Percentiles rank a stretch among this genome's conserved stretches.
phyloP scores from a whole-genome alignment of 306 rosid species.

The Rosa rugosa region DNA sequence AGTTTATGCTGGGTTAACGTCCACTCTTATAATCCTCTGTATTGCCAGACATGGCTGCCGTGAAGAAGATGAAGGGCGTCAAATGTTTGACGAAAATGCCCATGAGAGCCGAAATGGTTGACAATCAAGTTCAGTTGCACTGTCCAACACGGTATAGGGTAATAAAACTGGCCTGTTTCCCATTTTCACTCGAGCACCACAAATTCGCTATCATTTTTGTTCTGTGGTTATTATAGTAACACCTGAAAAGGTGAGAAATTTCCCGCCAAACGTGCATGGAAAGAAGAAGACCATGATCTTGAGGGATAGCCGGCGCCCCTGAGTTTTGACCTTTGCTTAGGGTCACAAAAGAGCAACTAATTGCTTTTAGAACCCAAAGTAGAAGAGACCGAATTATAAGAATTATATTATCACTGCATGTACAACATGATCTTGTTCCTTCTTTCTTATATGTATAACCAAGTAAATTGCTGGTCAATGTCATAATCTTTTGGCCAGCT shows the following conservation, averaged over 20 bases:
- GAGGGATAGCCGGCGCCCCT: not conserved
- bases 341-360: not conserved
- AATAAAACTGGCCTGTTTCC: not conserved
- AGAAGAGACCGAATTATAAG: not conserved
- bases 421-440: not conserved
- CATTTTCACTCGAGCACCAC: not conserved
- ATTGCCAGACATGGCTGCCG: not conserved
- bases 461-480: not conserved
- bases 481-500: not conserved
- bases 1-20: not conserved
- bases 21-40: not conserved
- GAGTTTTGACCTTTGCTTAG: not conserved
- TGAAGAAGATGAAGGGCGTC: not conserved
- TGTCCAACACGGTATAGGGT: not conserved
- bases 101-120: not conserved
- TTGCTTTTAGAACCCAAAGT: not conserved
- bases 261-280: constrained; percentile 1
- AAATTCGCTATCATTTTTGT: not conserved
- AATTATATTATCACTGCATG: not conserved
- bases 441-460: not conserved
- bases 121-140: not conserved
- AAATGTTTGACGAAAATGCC: not conserved
- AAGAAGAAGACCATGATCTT: not conserved
- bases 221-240: not conserved
- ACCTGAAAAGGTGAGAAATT: not conserved